phyloP scores from a whole-genome alignment of 1,284 basidiomycete species.

The Boletus sp. region DNA sequence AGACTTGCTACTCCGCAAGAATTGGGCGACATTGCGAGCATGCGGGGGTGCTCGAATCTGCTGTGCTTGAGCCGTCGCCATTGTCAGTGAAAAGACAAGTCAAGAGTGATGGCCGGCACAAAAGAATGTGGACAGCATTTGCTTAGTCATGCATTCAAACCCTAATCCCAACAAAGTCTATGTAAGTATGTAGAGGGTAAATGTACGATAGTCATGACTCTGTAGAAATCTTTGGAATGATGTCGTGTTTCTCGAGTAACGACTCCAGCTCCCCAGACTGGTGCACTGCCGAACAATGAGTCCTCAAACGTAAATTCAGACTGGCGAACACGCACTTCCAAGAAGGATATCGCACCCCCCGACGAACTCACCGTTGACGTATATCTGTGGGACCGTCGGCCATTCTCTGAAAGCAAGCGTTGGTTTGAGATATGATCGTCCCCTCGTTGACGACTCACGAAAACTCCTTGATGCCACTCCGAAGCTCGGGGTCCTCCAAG shows the following conservation, averaged over 20 bases:
- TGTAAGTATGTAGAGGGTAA: background rate
- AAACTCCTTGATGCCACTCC: constrained; percentile 92
- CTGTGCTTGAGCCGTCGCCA: constrained; percentile 58
- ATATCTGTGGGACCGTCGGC: constrained; percentile 98
- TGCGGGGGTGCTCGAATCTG: constrained; percentile 78
- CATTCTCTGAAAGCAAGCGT: constrained; percentile 68
- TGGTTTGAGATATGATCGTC: background rate
- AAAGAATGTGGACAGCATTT: constrained; percentile 2
- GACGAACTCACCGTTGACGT: constrained; percentile 93
- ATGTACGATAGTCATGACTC: constrained; percentile 16
- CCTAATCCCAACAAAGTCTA: too few species aligned
- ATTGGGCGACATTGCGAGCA: constrained; percentile 80
- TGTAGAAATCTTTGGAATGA: constrained; percentile 53
- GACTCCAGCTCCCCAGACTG: constrained; percentile 93
- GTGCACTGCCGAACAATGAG: constrained; percentile 69
- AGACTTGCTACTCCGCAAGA: constrained; percentile 81
- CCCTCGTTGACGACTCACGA: constrained; percentile 61
- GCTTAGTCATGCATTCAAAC: constrained; percentile 24
- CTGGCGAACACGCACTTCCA: constrained; percentile 76
- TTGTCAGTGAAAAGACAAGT: constrained; percentile 13
- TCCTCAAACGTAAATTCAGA: background rate
- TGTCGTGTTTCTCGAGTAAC: constrained; percentile 73
- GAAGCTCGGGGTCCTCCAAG: constrained; percentile 83
- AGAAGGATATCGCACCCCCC: constrained; percentile 97
- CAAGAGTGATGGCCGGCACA: too few species aligned